These are phyloP conservation scores for Porogramme epimiltina DNA, from an alignment of 1,284 basidiomycete genomes.

Conservation along the genomic window DNA sequence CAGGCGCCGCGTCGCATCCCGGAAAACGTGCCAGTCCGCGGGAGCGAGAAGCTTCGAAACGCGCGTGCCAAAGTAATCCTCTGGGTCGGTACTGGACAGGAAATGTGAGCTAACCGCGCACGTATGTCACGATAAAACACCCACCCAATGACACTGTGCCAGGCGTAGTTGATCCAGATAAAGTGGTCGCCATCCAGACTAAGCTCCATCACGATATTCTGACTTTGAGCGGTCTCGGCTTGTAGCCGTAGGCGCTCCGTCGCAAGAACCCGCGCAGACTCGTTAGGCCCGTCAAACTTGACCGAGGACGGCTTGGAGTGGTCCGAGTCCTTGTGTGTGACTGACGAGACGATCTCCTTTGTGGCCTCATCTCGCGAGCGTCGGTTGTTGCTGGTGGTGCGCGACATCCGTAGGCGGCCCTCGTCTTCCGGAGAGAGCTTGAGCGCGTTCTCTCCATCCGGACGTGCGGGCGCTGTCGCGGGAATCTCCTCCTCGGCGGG, in stretches of 20 bases:
- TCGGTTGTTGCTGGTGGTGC: conserved; percentile 51
- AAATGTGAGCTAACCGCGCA: conserved; percentile 3
- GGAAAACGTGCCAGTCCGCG: conserved; percentile 86
- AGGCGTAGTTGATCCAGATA: conserved; percentile 93
- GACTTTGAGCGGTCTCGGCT: conserved; percentile 91
- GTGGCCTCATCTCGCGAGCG: conserved; percentile 59
- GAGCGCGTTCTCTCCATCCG: conserved; percentile 36
- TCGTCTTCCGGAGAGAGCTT: conserved; percentile 63
- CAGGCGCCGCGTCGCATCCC: conserved; percentile 84
- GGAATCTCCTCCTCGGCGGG: conserved; percentile 60
- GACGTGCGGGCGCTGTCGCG: conserved; percentile 40
- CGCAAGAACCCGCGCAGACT: conserved; percentile 77
- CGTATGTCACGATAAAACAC: conserved; percentile 33
- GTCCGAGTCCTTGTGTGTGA: conserved; percentile 24
- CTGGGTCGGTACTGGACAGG: conserved; percentile 76
- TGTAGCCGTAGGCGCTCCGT: conserved; percentile 84
- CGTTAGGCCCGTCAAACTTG: conserved; percentile 55
- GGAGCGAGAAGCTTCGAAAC: conserved; percentile 85
- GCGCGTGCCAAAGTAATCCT: conserved; percentile 77
- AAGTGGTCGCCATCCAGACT: conserved; percentile 92
- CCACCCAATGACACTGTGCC: conserved; percentile 92
- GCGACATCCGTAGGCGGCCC: conserved; percentile 48
- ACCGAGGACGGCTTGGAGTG: conserved; percentile 31
- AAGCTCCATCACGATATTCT: conserved; percentile 95
- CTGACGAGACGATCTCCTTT: conserved; percentile 44